Evolutionary conservation across 1,139 yeast species (phyloP).

Genomic region (Magnusiomyces tetraspermus): DNA sequence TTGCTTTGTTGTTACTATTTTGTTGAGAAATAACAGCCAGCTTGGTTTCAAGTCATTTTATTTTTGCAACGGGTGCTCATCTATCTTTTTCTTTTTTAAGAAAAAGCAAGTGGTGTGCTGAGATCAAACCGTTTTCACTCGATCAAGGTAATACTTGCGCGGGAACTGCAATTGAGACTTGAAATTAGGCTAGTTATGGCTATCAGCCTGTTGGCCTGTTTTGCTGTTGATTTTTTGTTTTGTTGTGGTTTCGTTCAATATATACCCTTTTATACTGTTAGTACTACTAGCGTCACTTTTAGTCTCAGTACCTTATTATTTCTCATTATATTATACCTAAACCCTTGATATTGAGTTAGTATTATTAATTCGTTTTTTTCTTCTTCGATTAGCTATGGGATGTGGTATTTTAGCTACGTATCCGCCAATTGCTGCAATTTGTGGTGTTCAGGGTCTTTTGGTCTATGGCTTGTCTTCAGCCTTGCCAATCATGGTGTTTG

Average conservation of each 20-base stretch:
- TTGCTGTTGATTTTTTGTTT: no score
- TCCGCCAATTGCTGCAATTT: slow-evolving; percentile 73
- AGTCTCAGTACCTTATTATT: no score
- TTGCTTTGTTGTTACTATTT: no score
- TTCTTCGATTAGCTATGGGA: slow-evolving; percentile 57
- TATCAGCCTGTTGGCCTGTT: no score
- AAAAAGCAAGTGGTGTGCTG: no score
- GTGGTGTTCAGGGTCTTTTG: slow-evolving; percentile 80
- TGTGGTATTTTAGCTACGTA: slow-evolving; percentile 82
- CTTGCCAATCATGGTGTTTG: slow-evolving; percentile 73
- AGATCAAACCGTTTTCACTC: slow-evolving; percentile 74
- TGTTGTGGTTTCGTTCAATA: no score
- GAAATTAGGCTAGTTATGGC: not conserved
- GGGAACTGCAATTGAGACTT: slow-evolving; percentile 43
- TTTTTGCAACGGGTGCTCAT: not conserved
- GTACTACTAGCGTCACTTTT: no score
- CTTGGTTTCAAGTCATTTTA: not conserved
- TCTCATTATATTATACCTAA: no score
- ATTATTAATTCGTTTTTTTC: slow-evolving; percentile 4
- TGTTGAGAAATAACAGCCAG: no score
- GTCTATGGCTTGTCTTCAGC: slow-evolving; percentile 80
- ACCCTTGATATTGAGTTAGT: not conserved
- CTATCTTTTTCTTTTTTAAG: slow-evolving; percentile 8
- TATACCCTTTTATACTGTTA: no score
- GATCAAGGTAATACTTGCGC: slow-evolving; percentile 86